Percentiles rank a stretch among this genome's conserved stretches.
Conservation (phyloP, 192 early-diverging fungal species). For the Umbelopsis sp. region DNA sequence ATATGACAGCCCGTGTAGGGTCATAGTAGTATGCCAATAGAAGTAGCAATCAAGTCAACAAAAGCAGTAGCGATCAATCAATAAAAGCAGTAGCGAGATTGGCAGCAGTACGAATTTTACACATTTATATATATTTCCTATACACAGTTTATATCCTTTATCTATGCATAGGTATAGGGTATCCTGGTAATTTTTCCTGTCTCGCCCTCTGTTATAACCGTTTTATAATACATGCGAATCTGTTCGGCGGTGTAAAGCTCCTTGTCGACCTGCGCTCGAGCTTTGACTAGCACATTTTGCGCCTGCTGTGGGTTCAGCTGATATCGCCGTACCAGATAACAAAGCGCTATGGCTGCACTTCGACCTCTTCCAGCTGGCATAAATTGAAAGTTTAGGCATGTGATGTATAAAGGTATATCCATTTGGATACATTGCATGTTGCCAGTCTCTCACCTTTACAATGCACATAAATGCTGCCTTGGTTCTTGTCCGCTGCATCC, state of each 20-base stretch:
- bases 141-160: too few relatives aligned
- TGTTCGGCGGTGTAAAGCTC: neutral
- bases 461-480: constrained; percentile 40
- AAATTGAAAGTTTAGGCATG: too few relatives aligned
- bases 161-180: constrained; percentile 3
- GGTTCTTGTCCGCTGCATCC: neutral
- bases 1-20: too few relatives aligned
- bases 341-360: constrained; percentile 28
- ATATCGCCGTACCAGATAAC: constrained; percentile 27
- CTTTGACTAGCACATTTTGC: constrained; percentile 1
- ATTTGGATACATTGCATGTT: neutral
- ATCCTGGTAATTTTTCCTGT: neutral
- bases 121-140: too few relatives aligned
- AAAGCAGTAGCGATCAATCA: too few relatives aligned
- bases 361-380: constrained; percentile 27
- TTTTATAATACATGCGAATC: constrained; percentile 18
- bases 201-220: neutral
- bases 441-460: constrained; percentile 44
- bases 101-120: too few relatives aligned
- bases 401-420: neutral
- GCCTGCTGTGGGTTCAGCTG: constrained; percentile 2
- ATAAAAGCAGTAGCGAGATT: too few relatives aligned
- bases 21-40: too few relatives aligned
- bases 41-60: too few relatives aligned
- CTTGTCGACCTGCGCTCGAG: constrained; percentile 24